Conservation (phyloP, 257 asterid genomes). For the Solanum chmielewskii region DNA sequence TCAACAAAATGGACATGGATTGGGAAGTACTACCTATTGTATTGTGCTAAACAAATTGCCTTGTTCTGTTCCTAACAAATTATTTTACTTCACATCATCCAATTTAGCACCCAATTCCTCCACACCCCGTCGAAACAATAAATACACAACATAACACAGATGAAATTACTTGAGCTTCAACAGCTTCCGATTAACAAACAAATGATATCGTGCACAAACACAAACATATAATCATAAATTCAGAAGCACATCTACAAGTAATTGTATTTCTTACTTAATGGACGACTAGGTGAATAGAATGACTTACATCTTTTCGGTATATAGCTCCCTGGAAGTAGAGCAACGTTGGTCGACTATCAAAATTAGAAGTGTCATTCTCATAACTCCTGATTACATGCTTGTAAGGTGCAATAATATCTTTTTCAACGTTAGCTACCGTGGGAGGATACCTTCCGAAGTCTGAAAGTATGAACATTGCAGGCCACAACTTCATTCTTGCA, state of each 20-base stretch:
- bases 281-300: neutral
- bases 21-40: neutral
- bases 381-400: slow-evolving; percentile 51
- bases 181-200: neutral
- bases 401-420: slow-evolving; percentile 90
- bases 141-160: neutral
- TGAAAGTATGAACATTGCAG: slow-evolving; percentile 63
- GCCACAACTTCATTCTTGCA: slow-evolving; percentile 85
- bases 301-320: slow-evolving; percentile 87
- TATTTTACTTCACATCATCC: neutral
- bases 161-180: neutral
- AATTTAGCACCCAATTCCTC: neutral
- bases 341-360: slow-evolving; percentile 58
- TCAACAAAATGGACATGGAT: neutral
- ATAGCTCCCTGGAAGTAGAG: slow-evolving; percentile 95
- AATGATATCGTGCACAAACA: neutral
- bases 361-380: slow-evolving; percentile 48
- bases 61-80: neutral
- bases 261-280: neutral
- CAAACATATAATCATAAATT: neutral
- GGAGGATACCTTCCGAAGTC: slow-evolving; percentile 97
- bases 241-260: neutral
- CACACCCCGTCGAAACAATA: neutral
- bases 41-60: neutral
- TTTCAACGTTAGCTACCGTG: slow-evolving; percentile 69